These are phyloP conservation scores for Trichoderma sp. DNA, from an alignment of 2,329 filamentous ascomycete species.

Conservation along the genomic window DNA sequence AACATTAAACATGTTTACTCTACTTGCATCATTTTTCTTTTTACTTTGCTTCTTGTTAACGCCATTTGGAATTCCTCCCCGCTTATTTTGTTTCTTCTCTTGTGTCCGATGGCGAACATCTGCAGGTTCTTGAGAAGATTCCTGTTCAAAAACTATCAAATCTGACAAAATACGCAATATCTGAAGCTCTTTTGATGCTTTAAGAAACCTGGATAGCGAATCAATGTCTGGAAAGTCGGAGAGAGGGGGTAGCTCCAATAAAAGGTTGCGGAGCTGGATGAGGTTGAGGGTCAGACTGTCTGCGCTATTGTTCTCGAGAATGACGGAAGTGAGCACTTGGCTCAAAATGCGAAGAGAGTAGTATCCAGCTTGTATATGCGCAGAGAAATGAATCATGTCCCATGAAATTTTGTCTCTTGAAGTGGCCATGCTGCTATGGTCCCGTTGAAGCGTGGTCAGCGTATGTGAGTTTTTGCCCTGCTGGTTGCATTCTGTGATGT, in stretches of 20 bases:
- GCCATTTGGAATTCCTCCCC: not conserved
- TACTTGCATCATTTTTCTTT: not conserved
- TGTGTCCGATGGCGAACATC: not conserved
- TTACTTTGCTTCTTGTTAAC: not conserved
- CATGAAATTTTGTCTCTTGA: constrained; percentile 42
- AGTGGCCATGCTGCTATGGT: not conserved
- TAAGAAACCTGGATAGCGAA: constrained; percentile 29
- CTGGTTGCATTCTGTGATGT: constrained; percentile 36
- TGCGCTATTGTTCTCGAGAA: not conserved
- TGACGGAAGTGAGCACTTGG: constrained; percentile 35
- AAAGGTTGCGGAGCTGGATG: constrained; percentile 28
- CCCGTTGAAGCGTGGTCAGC: constrained; percentile 31
- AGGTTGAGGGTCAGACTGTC: not conserved
- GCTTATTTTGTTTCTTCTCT: constrained; percentile 4
- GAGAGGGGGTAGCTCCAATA: constrained; percentile 34
- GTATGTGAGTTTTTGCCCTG: constrained; percentile 34
- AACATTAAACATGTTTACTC: constrained; percentile 26
- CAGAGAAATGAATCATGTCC: constrained; percentile 62
- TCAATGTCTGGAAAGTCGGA: constrained; percentile 32
- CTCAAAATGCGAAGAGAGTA: constrained; percentile 62
- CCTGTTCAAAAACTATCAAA: constrained; percentile 28
- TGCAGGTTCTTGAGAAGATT: not conserved
- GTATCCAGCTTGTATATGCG: constrained; percentile 60
- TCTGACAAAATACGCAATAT: constrained; percentile 27
- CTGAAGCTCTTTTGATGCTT: constrained; percentile 19